A percentile compares a stretch with the other conserved stretches of the same genome.
These are phyloP conservation scores for Jacaranda copaia DNA, from an alignment of 257 asterid genomes.

Conservation along the genomic window DNA sequence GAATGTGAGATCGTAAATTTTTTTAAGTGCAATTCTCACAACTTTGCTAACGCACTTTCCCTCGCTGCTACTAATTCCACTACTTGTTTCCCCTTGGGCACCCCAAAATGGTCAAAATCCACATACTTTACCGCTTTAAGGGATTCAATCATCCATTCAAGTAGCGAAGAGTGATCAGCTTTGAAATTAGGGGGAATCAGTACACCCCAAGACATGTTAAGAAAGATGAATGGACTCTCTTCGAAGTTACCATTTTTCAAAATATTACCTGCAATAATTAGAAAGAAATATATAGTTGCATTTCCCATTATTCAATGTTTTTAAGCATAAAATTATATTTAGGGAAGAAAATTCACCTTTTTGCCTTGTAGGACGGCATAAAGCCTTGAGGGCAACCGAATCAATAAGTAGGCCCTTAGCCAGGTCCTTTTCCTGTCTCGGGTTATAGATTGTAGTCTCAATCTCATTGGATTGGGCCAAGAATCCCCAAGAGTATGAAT, in stretches of 20 bases:
- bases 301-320: no score
- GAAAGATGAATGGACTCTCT: constrained; percentile 82
- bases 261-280: constrained; percentile 59
- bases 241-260: constrained; percentile 88
- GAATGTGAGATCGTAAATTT: constrained; percentile 56
- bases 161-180: constrained; percentile 83
- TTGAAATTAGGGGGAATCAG: constrained; percentile 82
- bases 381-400: constrained; percentile 69
- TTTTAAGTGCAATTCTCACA: constrained; percentile 50
- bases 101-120: constrained; percentile 68
- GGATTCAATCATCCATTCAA: constrained; percentile 85
- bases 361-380: constrained; percentile 51
- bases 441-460: constrained; percentile 50
- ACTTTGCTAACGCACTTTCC: constrained; percentile 65
- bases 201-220: constrained; percentile 65
- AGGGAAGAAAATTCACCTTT: constrained; percentile 43
- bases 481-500: constrained; percentile 55
- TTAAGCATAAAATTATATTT: neutral
- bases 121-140: constrained; percentile 83
- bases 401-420: constrained; percentile 80
- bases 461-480: constrained; percentile 42
- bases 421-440: constrained; percentile 49
- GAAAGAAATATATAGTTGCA: no score
- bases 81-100: constrained; percentile 75
- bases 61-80: constrained; percentile 77